Base-by-base conservation (phyloP, 768 basidiomycete genomes). In the Pleurotus salmoneostramineus region DNA sequence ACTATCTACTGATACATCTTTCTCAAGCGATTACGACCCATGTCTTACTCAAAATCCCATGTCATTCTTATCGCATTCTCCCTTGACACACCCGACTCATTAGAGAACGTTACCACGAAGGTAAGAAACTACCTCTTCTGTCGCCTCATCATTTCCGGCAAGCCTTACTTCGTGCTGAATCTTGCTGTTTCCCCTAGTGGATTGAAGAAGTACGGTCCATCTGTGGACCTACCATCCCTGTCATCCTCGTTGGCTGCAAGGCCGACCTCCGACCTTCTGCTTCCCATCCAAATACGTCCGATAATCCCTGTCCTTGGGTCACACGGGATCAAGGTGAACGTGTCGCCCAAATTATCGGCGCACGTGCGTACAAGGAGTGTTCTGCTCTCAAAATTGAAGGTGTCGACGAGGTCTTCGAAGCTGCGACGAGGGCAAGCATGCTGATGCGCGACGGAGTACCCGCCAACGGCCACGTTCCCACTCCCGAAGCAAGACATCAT, bases 11-110 rank as follows among this genome's bases (percentile, higher is more conserved):
- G 62, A 62, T 49, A 47, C 50, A 43, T 36, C 52, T 61, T 57
- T 63, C 51, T 58, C 8, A 68, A 95, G 89, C 89, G 96, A 62
- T 79, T 98, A 66, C 87, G 97, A 64, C 97, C 97, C 48, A 84
- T 99, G 73, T 97, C 95, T 48, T 98, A 98, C 74, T 94, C 95
- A 55, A 93, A 97, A 77, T 97, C 96, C 60, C 97, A 99, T 73
- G 93, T 99, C 66, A 97, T 99, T 69, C 85, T 99, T 62, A 98
- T 99, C 68, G 95, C 95, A 46, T 99, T 95, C 70, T 84, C 93
- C 50, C 86, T 98, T 66, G 96, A 98, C 74, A 94, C 94, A 37
- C 94, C 93, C 21, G 97, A 98, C 74, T 96, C 94, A 40, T 77
- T 98, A 58, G 95, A 98, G 63, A 98, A 98, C 75, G 96, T 98